Base-by-base conservation (phyloP, 768 basidiomycete species). In the Russula compacta region DNA sequence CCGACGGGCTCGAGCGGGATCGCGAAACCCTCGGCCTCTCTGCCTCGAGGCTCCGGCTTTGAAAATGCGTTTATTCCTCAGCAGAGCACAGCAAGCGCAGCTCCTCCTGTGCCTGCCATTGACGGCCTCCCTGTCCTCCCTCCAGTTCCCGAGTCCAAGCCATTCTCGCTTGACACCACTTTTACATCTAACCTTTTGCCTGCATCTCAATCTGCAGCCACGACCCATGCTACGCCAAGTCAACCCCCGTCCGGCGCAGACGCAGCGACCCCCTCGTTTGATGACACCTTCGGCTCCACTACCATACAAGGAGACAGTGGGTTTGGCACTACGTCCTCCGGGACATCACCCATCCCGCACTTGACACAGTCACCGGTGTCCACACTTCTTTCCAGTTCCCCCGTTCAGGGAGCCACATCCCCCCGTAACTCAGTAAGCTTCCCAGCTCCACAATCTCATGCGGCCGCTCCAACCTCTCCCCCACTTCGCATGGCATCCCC, bases 401-500 rank as follows among this genome's bases (percentile, higher is more conserved):
- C 80, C 32, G 73, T 72, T 32, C 67, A 69, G 14, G 72, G 69
- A 0, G 61, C 71, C 35, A 60, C 69, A 40, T 65, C 69, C 7
- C 61, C 61, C 5, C 64, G 64, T 39, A 60, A 53, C 21, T 54
- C 52, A 6, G 43, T 67, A 32, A 50, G 61, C 33, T 47, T 60
- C n/a, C 69, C 71, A 48, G 56, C 32, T 17, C 69, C 67, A 11
- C 64, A 68, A 35, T 69, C 74, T 17, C 69, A 71, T 0, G 48
- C 15, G 15, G 15, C 51, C 19, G 2, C 53, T n/a, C 70, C 78
- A 0, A 56, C 66, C n/a, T 79, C 81, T 0, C 79, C 82, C 3
- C 74, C 77, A 32, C 74, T 79, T 11, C 83, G 83, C 11, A 69
- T 75, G 24, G 63, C 72, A 21, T 78, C 86, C 24, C 83, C 88